These are phyloP conservation scores for Kazachstania sp. DNA, from an alignment of 1,139 yeast genomes.

Conservation along the genomic window DNA sequence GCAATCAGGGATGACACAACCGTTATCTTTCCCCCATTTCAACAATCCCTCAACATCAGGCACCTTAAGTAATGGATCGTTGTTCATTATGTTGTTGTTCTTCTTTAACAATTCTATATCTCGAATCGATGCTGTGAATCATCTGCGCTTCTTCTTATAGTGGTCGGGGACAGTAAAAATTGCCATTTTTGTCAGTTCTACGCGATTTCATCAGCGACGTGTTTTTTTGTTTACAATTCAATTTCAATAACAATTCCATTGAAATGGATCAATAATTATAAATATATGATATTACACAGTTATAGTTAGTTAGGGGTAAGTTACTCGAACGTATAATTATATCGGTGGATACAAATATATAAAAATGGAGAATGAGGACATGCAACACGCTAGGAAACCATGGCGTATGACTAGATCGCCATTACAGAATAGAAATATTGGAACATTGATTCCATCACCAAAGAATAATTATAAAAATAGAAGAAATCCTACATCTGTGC, in stretches of 20 bases:
- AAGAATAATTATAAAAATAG: background rate
- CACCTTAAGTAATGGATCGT: background rate
- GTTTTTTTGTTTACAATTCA: too few relatives aligned
- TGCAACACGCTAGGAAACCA: slow-evolving; percentile 2
- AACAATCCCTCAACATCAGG: slow-evolving; percentile 5
- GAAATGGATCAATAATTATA: too few relatives aligned
- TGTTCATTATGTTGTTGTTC: background rate
- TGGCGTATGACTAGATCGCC: slow-evolving; percentile 14
- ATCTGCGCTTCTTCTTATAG: too few relatives aligned
- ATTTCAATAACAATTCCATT: too few relatives aligned
- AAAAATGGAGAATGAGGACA: background rate
- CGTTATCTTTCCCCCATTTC: slow-evolving; percentile 45
- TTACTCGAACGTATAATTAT: too few relatives aligned
- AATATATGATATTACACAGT: too few relatives aligned
- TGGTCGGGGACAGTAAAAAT: too few relatives aligned
- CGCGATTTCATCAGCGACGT: too few relatives aligned
- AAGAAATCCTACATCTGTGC: background rate
- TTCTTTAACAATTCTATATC: background rate
- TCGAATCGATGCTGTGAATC: too few relatives aligned
- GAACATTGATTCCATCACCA: slow-evolving; percentile 11
- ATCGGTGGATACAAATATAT: too few relatives aligned
- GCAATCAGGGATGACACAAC: slow-evolving; percentile 35
- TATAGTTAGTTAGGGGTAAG: too few relatives aligned
- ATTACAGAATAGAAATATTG: slow-evolving; percentile 5
- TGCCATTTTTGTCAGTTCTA: too few relatives aligned